Percentiles rank a stretch among this genome's conserved stretches.
These are phyloP conservation scores for Podosphaera leucotricha DNA, from an alignment of 2,329 filamentous ascomycete species.

Conservation along the genomic window DNA sequence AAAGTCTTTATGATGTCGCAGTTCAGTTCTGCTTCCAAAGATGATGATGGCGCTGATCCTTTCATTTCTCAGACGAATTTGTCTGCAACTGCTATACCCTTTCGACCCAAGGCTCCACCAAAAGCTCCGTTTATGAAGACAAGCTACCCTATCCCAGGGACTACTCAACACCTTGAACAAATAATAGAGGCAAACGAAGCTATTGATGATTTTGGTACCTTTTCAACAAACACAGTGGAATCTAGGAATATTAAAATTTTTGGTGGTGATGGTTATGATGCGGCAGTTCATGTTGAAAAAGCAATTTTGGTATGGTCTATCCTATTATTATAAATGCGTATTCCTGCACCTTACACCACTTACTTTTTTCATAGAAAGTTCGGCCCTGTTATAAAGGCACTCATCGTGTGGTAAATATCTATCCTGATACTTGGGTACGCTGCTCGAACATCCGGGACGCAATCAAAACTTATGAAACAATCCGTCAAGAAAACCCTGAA, in stretches of 20 bases:
- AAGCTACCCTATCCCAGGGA: constrained; percentile 2
- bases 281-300: constrained; percentile 1
- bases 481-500: neutral
- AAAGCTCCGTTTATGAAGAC: neutral
- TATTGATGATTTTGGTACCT: constrained; percentile 4
- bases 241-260: constrained; percentile 13
- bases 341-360: neutral
- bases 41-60: constrained; percentile 19
- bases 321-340: neutral
- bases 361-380: neutral
- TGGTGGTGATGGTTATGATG: constrained; percentile 7
- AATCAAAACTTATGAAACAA: neutral
- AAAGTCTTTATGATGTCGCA: constrained; percentile 1
- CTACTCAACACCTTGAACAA: constrained; percentile 3
- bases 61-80: constrained; percentile 27
- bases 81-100: constrained; percentile 38
- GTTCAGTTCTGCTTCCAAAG: constrained; percentile 6
- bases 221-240: constrained; percentile 12
- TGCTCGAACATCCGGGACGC: constrained; percentile 1
- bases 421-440: neutral
- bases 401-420: neutral
- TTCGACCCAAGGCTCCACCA: constrained; percentile 23
- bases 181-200: constrained; percentile 2
- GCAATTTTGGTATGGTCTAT: neutral
- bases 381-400: constrained; percentile 1